phyloP scores from a whole-genome alignment of 2,329 filamentous ascomycete genomes.

The Nemania diffusa region DNA sequence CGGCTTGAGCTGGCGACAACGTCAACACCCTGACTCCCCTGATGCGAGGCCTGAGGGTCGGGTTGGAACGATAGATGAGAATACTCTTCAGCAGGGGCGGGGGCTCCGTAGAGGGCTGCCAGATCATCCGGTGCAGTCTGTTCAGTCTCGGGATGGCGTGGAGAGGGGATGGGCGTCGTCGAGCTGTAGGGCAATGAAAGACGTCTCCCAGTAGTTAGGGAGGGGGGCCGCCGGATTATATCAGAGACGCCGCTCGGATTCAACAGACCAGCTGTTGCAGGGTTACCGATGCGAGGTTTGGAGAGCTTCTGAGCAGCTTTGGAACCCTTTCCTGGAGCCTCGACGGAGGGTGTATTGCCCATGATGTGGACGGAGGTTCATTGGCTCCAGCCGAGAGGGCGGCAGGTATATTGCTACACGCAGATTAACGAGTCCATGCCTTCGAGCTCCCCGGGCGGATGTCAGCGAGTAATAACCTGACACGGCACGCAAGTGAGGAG shows the following conservation, averaged over 20 bases:
- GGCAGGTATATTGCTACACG: slow-evolving; percentile 52
- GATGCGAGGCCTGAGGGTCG: slow-evolving; percentile 46
- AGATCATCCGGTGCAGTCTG: slow-evolving; percentile 21
- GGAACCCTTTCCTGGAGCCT: slow-evolving; percentile 52
- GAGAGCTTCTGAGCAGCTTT: slow-evolving; percentile 61
- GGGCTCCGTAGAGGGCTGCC: slow-evolving; percentile 28
- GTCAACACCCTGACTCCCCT: slow-evolving; percentile 49
- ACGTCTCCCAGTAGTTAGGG: slow-evolving; percentile 38
- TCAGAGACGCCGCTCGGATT: slow-evolving; percentile 51
- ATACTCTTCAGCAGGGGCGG: slow-evolving; percentile 31
- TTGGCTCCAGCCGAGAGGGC: slow-evolving; percentile 43
- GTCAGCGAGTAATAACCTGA: slow-evolving; percentile 44
- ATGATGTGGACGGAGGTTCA: slow-evolving; percentile 51
- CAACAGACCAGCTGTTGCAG: slow-evolving; percentile 56
- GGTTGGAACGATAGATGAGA: slow-evolving; percentile 52
- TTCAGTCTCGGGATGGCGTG: slow-evolving; percentile 37
- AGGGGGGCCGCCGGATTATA: slow-evolving; percentile 47
- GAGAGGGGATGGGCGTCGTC: slow-evolving; percentile 38
- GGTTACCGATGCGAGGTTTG: slow-evolving; percentile 59
- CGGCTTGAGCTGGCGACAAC: slow-evolving; percentile 39
- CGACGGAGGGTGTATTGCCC: slow-evolving; percentile 63
- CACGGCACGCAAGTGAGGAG: slow-evolving; percentile 47
- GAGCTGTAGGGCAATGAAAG: slow-evolving; percentile 42
- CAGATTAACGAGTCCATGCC: slow-evolving; percentile 55
- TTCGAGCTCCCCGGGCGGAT: slow-evolving; percentile 45